Evolutionary conservation across 202 grass and related monocot genomes (phyloP), one percentile per base, ranked within the genome.

Genomic region (Hordeum pubiflorum): DNA sequence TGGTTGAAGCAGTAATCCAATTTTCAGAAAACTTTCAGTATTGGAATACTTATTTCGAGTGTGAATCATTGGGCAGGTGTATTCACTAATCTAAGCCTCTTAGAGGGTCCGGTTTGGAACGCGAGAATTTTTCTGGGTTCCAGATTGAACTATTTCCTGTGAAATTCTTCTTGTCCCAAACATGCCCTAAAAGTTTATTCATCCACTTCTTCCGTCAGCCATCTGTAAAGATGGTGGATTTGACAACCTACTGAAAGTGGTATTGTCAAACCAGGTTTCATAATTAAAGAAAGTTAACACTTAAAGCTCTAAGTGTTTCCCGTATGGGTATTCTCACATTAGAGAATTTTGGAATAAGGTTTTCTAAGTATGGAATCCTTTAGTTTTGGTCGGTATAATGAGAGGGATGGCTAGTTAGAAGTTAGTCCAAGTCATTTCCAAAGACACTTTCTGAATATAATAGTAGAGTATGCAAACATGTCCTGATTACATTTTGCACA

Each of bases 401-500:
- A 46, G 24, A 73, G 62, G 27, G 55, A 34, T 48, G 68, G 3
- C 39, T 63, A 10, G 24, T 36, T 22, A 48, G 5, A 52, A 10
- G 24, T 36, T 22, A 48, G 9, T 78, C n/a, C 29, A 18, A 12
- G 39, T 56, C 58, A 29, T 38, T n/a, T 75, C 9, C 41, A 27
- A 50, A 65, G 59, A 31, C 69, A 52, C 38, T 61, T 54, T 50
- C 4, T 33, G 24, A 80, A 56, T 39, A 68, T 44, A 18, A 57
- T 54, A 5, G 29, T 52, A 26, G 2, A 44, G 1, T 74, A 38
- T 44, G 61, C 17, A 37, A 33, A 48, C 69, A 82, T 73, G 9
- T 13, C n/a, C 39, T 81, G 67, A 17, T 61, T 72, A 61, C 55
- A 72, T 61, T 81, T 81, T 44, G 26, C 79, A 62, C 24, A 56